A percentile compares a stretch with the other conserved stretches of the same genome.
phyloP scores from a whole-genome alignment of 2,329 filamentous ascomycete genomes.

The Mycosphaerella sp. region DNA sequence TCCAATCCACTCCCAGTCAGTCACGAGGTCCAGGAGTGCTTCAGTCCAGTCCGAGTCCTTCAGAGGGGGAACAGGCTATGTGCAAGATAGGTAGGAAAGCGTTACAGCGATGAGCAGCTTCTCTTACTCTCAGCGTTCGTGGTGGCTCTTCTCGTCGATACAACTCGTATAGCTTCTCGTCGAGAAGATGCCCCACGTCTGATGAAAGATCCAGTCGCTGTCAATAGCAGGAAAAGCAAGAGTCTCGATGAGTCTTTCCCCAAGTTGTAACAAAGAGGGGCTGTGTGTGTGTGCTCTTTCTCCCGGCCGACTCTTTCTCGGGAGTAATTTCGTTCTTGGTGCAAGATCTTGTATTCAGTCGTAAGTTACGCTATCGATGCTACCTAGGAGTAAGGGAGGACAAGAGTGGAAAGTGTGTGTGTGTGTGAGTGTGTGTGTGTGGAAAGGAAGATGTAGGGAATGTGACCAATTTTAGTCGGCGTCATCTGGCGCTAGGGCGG shows the following conservation, averaged over 20 bases:
- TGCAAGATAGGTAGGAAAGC: conserved; percentile 10
- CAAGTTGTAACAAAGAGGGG: conserved; percentile 13
- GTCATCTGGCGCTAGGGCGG: conserved; percentile 7
- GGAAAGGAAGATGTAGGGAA: conserved; percentile 3
- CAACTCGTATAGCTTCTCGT: conserved; percentile 26
- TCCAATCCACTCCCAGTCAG: neutral
- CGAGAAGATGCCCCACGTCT: conserved; percentile 17
- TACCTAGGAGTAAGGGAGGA: conserved; percentile 23
- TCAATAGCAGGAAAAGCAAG: conserved; percentile 11
- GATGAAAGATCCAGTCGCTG: conserved; percentile 12
- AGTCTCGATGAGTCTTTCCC: conserved; percentile 14
- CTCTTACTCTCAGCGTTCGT: conserved; percentile 13
- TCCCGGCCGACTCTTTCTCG: conserved; percentile 7
- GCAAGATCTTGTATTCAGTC: conserved; percentile 19
- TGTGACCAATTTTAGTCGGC: conserved; percentile 13
- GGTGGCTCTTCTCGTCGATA: conserved; percentile 21
- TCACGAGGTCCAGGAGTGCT: neutral
- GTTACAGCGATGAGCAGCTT: conserved; percentile 8
- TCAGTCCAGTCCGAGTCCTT: conserved; percentile 1
- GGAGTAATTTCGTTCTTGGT: neutral
- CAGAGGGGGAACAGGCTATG: conserved; percentile 6
- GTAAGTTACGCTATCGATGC: conserved; percentile 25
- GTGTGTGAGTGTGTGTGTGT: conserved; percentile 8
- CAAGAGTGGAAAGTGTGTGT: conserved; percentile 14
- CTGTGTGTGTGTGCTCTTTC: conserved; percentile 16